Conservation (phyloP, 148 eudicot species). For the Agrostemma githago region DNA sequence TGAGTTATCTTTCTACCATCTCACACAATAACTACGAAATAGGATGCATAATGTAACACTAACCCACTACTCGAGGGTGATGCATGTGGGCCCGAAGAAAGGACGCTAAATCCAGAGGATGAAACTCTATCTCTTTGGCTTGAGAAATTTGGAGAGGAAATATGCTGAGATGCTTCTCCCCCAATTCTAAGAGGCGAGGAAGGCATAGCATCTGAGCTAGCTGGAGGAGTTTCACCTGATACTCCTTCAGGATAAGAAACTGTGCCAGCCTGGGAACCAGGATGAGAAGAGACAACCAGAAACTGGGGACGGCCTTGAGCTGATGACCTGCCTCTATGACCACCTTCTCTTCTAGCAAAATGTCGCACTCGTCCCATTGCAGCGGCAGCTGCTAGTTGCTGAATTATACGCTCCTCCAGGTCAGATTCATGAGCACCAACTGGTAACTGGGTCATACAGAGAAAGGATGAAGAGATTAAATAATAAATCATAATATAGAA, state of each 20-base stretch:
- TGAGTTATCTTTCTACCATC: too few relatives aligned
- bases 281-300: conserved; percentile 62
- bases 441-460: conserved; percentile 50
- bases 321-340: conserved; percentile 72
- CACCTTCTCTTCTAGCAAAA: conserved; percentile 79
- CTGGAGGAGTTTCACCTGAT: conserved; percentile 38
- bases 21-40: background rate
- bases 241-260: conserved; percentile 43
- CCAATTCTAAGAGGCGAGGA: conserved; percentile 37
- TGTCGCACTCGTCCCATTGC: conserved; percentile 95
- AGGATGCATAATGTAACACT: background rate
- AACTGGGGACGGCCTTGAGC: conserved; percentile 79
- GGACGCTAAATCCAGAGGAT: conserved; percentile 47
- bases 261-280: conserved; percentile 42
- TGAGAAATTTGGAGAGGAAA: conserved; percentile 36
- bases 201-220: conserved; percentile 35
- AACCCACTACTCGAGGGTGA: conserved; percentile 66
- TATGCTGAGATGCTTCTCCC: conserved; percentile 49
- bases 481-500: background rate
- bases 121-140: conserved; percentile 39
- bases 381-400: conserved; percentile 96
- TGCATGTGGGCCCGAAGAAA: conserved; percentile 43
- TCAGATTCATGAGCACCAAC: conserved; percentile 79
- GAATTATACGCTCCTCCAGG: conserved; percentile 94
- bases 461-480: background rate